Evolutionary conservation across 345 rosid genomes (phyloP).

Genomic region (Citrus sinensis): DVS_A1.0 CM039161.1:4977001-4977500

Average conservation of each 20-base stretch:
- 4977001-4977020: slow-evolving; percentile 3
- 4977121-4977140: background rate
- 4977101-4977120: background rate
- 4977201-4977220: slow-evolving; percentile 12
- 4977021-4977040: fast-evolving
- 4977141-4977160: slow-evolving; percentile 1
- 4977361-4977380: background rate
- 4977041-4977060: background rate
- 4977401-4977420: background rate
- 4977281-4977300: background rate
- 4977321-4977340: background rate
- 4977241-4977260: background rate
- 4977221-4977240: background rate
- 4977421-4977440: background rate
- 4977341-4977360: background rate
- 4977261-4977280: background rate
- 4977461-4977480: background rate
- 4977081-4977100: background rate
- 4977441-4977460: background rate
- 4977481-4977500: background rate
- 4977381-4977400: background rate
- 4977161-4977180: background rate
- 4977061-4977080: background rate
- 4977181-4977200: slow-evolving; percentile 4
- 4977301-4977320: background rate